Base-by-base conservation (phyloP, 169 alveolate species). In the Babesia divergens region DNA sequence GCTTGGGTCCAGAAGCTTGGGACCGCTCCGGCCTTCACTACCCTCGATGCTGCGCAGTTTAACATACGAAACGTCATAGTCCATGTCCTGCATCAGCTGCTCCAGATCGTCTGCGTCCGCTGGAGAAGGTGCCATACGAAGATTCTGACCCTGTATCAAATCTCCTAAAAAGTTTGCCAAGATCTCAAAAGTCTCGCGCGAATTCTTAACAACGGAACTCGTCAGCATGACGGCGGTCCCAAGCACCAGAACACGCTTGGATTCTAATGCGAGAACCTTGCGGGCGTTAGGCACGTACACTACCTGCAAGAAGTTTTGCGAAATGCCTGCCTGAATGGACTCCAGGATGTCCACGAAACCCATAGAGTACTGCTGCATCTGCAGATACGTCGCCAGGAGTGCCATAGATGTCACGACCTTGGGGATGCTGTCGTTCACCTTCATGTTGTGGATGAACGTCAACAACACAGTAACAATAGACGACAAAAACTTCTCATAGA, bases 381-480 rank as follows among this genome's bases (percentile, higher is more conserved):
- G 82, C 47, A 77, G 62, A 32, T 35, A 60, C 40, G 67, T 20
- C 16, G 80, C 58, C 54, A 80, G 38, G 22, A 64, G 64, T 28
- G 81, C 71, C 50, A 80, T 69, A 22, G 88, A 58, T 1, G 79
- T 64, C 31, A 80, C 59, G 51, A 68, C 83, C 40, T 47, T 42
- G 14, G 67, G 54, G 26, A 65, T 28, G 28, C 60, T 16, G 49
- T 71, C 84, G 38, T 72, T 54, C 2, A 42, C 53, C 76, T 83
- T 88, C 74, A 71, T 80, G 53, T 79, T 82, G 79, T 88, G 93
- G 14, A 83, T 28, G 67, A 58, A 88, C 0, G 95, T 83, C 44
- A 91, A 83, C 18, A 90, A 68, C n/a, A 91, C 71, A 0, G 88
- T 90, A 13, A 86, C 76, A 18, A 91, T 65, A 11, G 94, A 84